phyloP scores from a whole-genome alignment of 306 rosid species.

The Luffa aegyptiaca region DNA sequence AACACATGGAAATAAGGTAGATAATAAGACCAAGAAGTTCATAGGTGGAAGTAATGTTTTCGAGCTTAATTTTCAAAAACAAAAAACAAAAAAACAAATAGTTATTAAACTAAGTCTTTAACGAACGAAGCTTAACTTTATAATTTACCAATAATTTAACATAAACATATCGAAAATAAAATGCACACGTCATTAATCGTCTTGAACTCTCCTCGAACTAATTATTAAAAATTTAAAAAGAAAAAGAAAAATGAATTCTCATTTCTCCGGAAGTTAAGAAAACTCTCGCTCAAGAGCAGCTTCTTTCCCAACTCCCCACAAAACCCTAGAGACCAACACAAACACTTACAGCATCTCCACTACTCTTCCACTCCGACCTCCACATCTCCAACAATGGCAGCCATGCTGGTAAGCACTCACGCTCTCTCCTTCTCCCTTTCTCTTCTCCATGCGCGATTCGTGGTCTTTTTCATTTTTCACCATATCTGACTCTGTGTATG shows the following conservation, averaged over 20 bases:
- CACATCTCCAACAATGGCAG: constrained; percentile 52
- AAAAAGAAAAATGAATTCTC: background rate
- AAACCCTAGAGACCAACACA: constrained; percentile 8
- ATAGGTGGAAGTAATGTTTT: no score
- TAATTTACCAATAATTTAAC: no score
- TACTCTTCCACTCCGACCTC: constrained; percentile 2
- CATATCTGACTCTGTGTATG: constrained; percentile 2
- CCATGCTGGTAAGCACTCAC: constrained; percentile 60
- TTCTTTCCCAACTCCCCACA: background rate
- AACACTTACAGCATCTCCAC: background rate
- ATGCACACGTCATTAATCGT: background rate
- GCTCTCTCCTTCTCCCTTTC: background rate
- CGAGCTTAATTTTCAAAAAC: no score
- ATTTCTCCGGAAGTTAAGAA: background rate
- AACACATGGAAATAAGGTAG: no score
- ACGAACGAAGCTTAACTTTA: no score
- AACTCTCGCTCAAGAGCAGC: background rate
- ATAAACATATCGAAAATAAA: no score
- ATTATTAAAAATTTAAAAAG: background rate
- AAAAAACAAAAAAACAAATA: no score
- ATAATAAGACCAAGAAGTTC: no score
- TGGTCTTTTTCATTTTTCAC: background rate
- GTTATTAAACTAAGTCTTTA: no score
- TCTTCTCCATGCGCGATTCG: background rate
- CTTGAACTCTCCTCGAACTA: background rate